Percentiles rank a stretch among this genome's conserved stretches.
Conservation (phyloP, 148 eudicot species). For the Selenicereus undatus region DNA sequence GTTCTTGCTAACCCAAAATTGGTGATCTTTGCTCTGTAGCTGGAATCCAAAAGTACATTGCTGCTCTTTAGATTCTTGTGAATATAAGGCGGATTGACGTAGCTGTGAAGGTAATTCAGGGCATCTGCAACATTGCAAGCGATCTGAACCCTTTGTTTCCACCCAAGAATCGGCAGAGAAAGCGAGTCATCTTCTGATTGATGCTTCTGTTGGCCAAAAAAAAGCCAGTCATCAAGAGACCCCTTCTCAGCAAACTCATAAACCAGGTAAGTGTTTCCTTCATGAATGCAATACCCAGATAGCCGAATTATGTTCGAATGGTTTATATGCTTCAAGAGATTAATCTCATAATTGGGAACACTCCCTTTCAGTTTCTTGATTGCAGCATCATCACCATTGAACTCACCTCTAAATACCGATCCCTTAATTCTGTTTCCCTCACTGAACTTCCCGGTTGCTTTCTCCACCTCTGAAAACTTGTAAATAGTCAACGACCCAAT, state of each 20-base stretch:
- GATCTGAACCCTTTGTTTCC: constrained; percentile 73
- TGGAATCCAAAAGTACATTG: constrained; percentile 52
- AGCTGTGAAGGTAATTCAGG: constrained; percentile 76
- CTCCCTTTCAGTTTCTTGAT: constrained; percentile 66
- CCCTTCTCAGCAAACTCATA: constrained; percentile 74
- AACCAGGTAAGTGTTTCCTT: constrained; percentile 68
- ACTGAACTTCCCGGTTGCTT: constrained; percentile 51
- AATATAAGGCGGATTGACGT: constrained; percentile 64
- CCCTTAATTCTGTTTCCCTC: constrained; percentile 53
- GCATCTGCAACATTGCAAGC: constrained; percentile 64
- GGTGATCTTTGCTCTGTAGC: constrained; percentile 55
- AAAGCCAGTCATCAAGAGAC: constrained; percentile 51
- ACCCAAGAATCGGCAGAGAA: constrained; percentile 31
- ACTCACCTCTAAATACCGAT: constrained; percentile 49
- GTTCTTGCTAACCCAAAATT: constrained; percentile 70
- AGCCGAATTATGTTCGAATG: constrained; percentile 64
- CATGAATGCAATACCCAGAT: constrained; percentile 65
- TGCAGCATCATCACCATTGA: constrained; percentile 67
- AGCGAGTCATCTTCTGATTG: constrained; percentile 17
- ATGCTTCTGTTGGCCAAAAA: constrained; percentile 19
- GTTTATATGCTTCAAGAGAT: constrained; percentile 55
- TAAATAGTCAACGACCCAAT: constrained; percentile 55
- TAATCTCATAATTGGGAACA: constrained; percentile 54
- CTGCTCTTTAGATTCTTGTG: constrained; percentile 77
- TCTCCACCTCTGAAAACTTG: constrained; percentile 47